Evolutionary conservation across 2,329 filamentous ascomycete genomes (phyloP).

Genomic region (Trichophyton benhamiae): DNA sequence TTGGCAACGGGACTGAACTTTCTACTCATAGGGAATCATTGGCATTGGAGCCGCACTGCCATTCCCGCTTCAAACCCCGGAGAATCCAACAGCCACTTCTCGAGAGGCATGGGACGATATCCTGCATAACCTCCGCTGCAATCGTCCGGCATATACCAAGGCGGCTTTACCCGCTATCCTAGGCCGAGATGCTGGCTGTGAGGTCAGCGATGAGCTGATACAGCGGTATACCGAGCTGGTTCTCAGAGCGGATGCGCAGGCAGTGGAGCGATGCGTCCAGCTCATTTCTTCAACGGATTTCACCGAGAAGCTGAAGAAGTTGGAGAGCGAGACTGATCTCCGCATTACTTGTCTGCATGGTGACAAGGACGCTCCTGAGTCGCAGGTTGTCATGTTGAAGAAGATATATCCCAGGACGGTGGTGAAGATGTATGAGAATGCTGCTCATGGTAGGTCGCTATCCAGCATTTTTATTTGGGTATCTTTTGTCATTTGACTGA

Average conservation of each 20-base stretch:
- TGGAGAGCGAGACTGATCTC: slow-evolving; percentile 12
- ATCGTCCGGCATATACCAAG: slow-evolving; percentile 15
- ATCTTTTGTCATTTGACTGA: background rate
- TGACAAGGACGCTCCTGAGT: slow-evolving; percentile 19
- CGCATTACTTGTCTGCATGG: slow-evolving; percentile 20
- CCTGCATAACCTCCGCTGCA: slow-evolving; percentile 15
- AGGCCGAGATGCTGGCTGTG: slow-evolving; percentile 13
- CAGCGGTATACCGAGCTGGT: slow-evolving; percentile 17
- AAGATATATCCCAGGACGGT: slow-evolving; percentile 16
- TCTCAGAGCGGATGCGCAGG: slow-evolving; percentile 18
- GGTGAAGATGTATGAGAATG: slow-evolving; percentile 21
- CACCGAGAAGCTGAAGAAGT: slow-evolving; percentile 15
- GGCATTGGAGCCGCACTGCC: slow-evolving; percentile 19
- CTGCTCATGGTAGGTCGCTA: slow-evolving; percentile 17
- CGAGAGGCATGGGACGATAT: slow-evolving; percentile 20
- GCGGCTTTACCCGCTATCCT: slow-evolving; percentile 16
- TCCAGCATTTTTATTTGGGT: background rate
- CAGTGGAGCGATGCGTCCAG: slow-evolving; percentile 21
- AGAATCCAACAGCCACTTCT: slow-evolving; percentile 16
- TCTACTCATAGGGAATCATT: slow-evolving; percentile 15
- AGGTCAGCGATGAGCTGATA: slow-evolving; percentile 14
- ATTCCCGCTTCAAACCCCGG: slow-evolving; percentile 14
- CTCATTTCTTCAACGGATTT: slow-evolving; percentile 20
- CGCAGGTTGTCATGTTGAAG: slow-evolving; percentile 16
- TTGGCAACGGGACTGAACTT: background rate